Evolutionary conservation across 352 stramenopile species (phyloP).

Genomic region (Hyaloperonospora arabidopsidis): DNA sequence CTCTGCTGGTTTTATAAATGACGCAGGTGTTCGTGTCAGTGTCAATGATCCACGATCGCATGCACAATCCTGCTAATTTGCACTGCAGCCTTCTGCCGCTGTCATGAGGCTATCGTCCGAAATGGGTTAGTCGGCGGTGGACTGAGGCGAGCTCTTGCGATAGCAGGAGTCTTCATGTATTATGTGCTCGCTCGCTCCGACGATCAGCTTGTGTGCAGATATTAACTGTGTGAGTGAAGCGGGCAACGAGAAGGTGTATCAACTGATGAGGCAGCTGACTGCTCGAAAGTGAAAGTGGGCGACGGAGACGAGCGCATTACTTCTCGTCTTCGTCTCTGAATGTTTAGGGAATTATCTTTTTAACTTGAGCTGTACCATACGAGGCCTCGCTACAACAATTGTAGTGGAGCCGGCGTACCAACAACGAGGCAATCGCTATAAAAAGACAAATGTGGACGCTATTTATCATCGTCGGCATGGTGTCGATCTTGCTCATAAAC

Average conservation of each 20-base stretch:
- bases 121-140: slow-evolving; percentile 6
- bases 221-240: not conserved
- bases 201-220: slow-evolving; percentile 8
- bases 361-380: slow-evolving; percentile 42
- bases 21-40: slow-evolving; percentile 72
- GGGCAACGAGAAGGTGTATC: slow-evolving; percentile 8
- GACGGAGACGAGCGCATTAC: slow-evolving; percentile 10
- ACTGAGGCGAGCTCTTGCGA: slow-evolving; percentile 5
- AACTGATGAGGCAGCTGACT: slow-evolving; percentile 16
- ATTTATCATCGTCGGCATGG: slow-evolving; percentile 27
- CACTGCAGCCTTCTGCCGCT: slow-evolving; percentile 74
- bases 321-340: slow-evolving; percentile 12
- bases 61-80: slow-evolving; percentile 67
- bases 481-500: slow-evolving; percentile 2
- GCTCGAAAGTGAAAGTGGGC: slow-evolving; percentile 10
- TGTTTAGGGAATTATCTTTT: slow-evolving; percentile 32
- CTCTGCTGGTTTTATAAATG: slow-evolving; percentile 1
- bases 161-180: slow-evolving; percentile 8
- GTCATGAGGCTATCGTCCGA: slow-evolving; percentile 34
- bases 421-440: slow-evolving; percentile 17
- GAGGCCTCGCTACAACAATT: slow-evolving; percentile 16
- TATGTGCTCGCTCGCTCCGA: slow-evolving; percentile 2
- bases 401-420: slow-evolving; percentile 11
- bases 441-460: slow-evolving; percentile 32
- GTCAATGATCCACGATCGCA: slow-evolving; percentile 73